Evolutionary conservation across 306 rosid genomes (phyloP).

Genomic region (Lupinus albus): DNA sequence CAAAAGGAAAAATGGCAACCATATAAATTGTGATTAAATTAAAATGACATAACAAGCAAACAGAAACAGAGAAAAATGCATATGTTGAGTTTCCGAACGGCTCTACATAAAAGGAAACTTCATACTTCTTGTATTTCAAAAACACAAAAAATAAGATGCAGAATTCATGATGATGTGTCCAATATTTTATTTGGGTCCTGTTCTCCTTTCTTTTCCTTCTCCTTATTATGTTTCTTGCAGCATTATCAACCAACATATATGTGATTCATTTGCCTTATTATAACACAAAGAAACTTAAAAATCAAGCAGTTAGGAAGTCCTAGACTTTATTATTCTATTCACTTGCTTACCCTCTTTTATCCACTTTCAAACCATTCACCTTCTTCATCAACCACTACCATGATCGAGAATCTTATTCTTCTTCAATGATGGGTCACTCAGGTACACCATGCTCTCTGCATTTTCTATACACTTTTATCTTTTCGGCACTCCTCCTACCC

Average conservation of each 20-base stretch:
- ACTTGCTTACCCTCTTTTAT: slow-evolving; percentile 28
- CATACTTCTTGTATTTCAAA: too few relatives aligned
- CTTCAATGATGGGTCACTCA: slow-evolving; percentile 30
- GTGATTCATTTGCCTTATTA: too few relatives aligned
- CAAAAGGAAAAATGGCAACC: neutral
- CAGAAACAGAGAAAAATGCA: neutral
- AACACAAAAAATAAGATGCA: neutral
- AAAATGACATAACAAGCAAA: neutral
- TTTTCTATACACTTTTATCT: neutral
- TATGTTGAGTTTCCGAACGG: slow-evolving; percentile 31
- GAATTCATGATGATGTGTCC: slow-evolving; percentile 49
- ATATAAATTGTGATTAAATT: neutral
- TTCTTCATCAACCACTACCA: slow-evolving; percentile 13
- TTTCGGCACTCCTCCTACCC: neutral
- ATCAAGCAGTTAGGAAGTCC: too few relatives aligned
- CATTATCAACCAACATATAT: too few relatives aligned
- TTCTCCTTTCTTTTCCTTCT: neutral
- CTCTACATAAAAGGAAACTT: slow-evolving; percentile 16
- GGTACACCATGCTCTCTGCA: slow-evolving; percentile 28
- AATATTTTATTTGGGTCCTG: slow-evolving; percentile 48
- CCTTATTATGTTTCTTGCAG: neutral
- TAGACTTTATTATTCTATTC: slow-evolving; percentile 37
- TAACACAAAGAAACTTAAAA: too few relatives aligned
- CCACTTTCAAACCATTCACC: neutral
- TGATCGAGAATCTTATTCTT: neutral